Evolutionary conservation across 179 eudicot species (phyloP).

Genomic region (Amaranthus tricolor): DNA sequence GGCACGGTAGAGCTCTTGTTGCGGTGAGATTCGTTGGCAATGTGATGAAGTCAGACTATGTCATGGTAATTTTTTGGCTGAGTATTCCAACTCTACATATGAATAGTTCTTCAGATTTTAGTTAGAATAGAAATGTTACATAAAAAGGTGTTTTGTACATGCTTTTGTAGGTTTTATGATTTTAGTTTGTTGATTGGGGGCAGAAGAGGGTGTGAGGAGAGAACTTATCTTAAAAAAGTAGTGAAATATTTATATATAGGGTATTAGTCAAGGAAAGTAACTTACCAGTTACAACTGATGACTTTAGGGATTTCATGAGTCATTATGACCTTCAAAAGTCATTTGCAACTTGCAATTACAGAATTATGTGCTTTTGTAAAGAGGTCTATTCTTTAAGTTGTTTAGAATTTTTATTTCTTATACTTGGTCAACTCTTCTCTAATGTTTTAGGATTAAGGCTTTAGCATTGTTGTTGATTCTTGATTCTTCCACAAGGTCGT

Average conservation of each 20-base stretch:
- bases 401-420: not conserved
- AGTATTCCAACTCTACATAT: not conserved
- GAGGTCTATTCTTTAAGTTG: not conserved
- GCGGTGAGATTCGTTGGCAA: conserved; percentile 45
- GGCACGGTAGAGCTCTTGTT: conserved; percentile 71
- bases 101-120: not conserved
- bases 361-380: not conserved
- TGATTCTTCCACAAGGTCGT: too few relatives aligned
- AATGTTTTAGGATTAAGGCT: too few relatives aligned
- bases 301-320: not conserved
- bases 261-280: too few relatives aligned
- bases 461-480: too few relatives aligned
- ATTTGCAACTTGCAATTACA: too few relatives aligned
- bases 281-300: not conserved
- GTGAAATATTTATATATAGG: too few relatives aligned
- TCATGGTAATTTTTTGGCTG: conserved; percentile 45
- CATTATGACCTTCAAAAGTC: not conserved
- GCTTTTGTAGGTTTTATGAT: not conserved
- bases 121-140: not conserved
- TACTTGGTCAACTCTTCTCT: not conserved
- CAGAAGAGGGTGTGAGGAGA: not conserved
- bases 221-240: too few relatives aligned
- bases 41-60: conserved; percentile 59
- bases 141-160: not conserved
- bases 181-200: not conserved